Conservation (phyloP, 78 protist species). For the Planoprotostelium fungivorum region DNA sequence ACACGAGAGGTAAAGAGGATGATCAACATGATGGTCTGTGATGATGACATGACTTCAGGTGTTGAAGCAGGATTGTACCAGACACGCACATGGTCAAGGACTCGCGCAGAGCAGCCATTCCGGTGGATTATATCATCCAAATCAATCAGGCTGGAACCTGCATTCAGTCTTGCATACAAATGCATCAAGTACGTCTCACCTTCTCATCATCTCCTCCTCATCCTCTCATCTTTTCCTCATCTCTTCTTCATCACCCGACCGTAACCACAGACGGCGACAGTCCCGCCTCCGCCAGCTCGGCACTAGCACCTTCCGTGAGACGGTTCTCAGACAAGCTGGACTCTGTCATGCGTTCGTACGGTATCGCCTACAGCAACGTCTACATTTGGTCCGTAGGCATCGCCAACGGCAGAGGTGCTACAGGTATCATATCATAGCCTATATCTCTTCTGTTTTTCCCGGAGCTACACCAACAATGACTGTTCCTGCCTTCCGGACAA, state of each 20-base stretch:
- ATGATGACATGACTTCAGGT: neutral
- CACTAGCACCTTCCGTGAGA: too few relatives aligned
- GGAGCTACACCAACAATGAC: neutral
- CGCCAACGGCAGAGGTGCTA: neutral
- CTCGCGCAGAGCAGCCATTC: neutral
- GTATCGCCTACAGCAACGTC: neutral
- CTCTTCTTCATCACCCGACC: too few relatives aligned
- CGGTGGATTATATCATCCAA: neutral
- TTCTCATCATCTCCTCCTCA: too few relatives aligned
- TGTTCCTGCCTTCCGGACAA: neutral
- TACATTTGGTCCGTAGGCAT: too few relatives aligned
- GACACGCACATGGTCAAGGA: neutral
- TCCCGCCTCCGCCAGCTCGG: too few relatives aligned
- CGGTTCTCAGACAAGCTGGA: too few relatives aligned
- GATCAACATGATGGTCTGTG: neutral
- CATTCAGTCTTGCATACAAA: neutral
- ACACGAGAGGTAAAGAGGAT: neutral
- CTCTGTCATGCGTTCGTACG: neutral
- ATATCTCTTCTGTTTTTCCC: neutral
- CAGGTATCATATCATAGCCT: neutral
- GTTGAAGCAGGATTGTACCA: neutral
- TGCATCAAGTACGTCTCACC: too few relatives aligned
- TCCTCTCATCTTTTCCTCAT: too few relatives aligned
- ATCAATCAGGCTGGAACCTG: neutral
- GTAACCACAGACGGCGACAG: too few relatives aligned